Conservation (phyloP, 2,329 filamentous ascomycete genomes). For the Trichoderma citrinoviride region DNA sequence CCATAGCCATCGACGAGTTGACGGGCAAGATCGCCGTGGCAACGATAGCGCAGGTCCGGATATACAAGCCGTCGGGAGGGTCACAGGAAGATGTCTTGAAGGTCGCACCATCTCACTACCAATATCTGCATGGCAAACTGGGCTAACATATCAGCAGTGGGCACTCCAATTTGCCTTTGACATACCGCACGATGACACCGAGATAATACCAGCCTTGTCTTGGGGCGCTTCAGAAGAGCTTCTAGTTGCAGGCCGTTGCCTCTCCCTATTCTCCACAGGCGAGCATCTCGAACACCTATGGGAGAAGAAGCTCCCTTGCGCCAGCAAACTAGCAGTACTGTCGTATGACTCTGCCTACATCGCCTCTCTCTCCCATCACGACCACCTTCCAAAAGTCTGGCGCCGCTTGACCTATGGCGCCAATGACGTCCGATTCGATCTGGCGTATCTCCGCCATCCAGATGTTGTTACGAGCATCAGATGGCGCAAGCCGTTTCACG, state of each 20-base stretch:
- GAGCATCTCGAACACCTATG: constrained; percentile 60
- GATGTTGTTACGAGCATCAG: constrained; percentile 74
- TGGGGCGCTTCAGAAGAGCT: constrained; percentile 89
- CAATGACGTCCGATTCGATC: constrained; percentile 82
- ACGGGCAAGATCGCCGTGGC: constrained; percentile 83
- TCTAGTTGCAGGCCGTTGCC: constrained; percentile 66
- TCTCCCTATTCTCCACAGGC: constrained; percentile 64
- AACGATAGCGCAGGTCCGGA: constrained; percentile 62
- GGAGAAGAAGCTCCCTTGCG: constrained; percentile 70
- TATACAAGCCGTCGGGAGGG: constrained; percentile 71
- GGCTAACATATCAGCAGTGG: constrained; percentile 49
- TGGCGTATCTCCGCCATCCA: constrained; percentile 86
- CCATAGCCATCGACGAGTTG: constrained; percentile 75
- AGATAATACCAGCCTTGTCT: constrained; percentile 58
- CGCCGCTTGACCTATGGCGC: constrained; percentile 78
- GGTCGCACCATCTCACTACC: constrained; percentile 44
- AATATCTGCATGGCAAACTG: background rate
- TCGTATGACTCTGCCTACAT: constrained; percentile 87
- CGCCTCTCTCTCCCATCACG: constrained; percentile 73
- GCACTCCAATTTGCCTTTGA: constrained; percentile 61
- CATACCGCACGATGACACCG: constrained; percentile 33
- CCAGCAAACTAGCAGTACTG: constrained; percentile 70
- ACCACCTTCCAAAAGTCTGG: constrained; percentile 91
- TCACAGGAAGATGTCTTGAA: constrained; percentile 69
- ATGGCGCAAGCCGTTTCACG: constrained; percentile 77